Evolutionary conservation across 306 rosid genomes (phyloP).

Genomic region (Prunus dulcis): DNA sequence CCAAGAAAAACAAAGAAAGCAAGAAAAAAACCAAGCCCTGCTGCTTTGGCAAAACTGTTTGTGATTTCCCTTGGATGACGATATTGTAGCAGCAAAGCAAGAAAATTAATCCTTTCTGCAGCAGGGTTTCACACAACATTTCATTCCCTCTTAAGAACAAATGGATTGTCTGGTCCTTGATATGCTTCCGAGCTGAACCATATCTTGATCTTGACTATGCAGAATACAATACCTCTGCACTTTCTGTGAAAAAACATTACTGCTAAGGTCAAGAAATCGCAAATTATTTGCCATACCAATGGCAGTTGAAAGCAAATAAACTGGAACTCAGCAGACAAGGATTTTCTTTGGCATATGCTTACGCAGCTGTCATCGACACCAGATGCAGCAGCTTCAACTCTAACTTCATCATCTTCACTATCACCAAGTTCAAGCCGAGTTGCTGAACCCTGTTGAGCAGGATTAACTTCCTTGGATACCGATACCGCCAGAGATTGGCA

Average conservation of each 20-base stretch:
- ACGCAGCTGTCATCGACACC: constrained; percentile 60
- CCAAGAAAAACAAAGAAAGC: too few relatives aligned
- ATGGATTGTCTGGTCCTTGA: constrained; percentile 50
- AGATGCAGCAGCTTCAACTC: constrained; percentile 37
- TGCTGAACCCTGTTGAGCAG: constrained; percentile 33
- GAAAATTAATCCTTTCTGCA: constrained; percentile 54
- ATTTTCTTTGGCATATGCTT: constrained; percentile 48
- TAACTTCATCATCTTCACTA: constrained; percentile 58
- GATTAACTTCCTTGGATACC: background rate
- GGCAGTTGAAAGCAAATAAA: constrained; percentile 50
- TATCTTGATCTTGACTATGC: constrained; percentile 64
- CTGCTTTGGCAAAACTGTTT: too few relatives aligned
- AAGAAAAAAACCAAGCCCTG: too few relatives aligned
- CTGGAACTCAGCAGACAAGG: constrained; percentile 35
- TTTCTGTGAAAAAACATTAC: constrained; percentile 51
- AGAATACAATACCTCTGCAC: constrained; percentile 46
- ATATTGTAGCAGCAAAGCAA: background rate
- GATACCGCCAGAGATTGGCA: background rate
- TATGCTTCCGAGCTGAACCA: constrained; percentile 52
- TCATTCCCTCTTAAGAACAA: constrained; percentile 48
- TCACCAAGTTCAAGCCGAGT: constrained; percentile 67
- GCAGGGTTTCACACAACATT: constrained; percentile 83
- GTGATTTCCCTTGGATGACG: background rate
- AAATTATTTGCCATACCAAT: constrained; percentile 53
- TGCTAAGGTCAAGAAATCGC: constrained; percentile 71